Conservation (phyloP, 2,329 filamentous ascomycete species). For the Metarhizium rileyi region DNA sequence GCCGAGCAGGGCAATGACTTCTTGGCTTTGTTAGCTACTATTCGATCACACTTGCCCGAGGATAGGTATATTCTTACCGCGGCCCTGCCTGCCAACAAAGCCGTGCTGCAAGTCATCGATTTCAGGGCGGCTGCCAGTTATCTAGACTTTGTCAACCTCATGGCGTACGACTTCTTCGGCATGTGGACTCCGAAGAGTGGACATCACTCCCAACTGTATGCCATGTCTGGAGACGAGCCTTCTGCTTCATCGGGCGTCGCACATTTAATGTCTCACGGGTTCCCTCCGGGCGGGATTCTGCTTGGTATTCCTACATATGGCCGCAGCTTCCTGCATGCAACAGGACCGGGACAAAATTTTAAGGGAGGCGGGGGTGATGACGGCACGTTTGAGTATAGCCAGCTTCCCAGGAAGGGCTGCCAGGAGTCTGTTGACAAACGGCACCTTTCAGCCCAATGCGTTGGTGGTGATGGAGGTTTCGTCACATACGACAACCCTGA, state of each 20-base stretch:
- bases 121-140: constrained; percentile 51
- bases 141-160: constrained; percentile 68
- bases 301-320: constrained; percentile 70
- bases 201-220: constrained; percentile 68
- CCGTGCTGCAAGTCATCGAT: constrained; percentile 60
- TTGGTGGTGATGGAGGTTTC: constrained; percentile 65
- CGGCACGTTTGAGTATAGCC: constrained; percentile 64
- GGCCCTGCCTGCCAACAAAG: constrained; percentile 58
- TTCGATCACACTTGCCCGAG: constrained; percentile 58
- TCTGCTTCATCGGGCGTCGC: constrained; percentile 59
- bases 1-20: constrained; percentile 60
- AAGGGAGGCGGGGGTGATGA: constrained; percentile 48
- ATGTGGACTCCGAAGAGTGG: constrained; percentile 58
- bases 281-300: constrained; percentile 61
- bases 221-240: constrained; percentile 47
- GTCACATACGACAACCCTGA: constrained; percentile 72
- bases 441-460: constrained; percentile 60
- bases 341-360: constrained; percentile 54
- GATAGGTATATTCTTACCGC: constrained; percentile 62
- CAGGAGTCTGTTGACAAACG: constrained; percentile 60
- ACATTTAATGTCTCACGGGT: constrained; percentile 55
- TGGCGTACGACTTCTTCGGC: constrained; percentile 72
- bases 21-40: constrained; percentile 53
- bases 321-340: constrained; percentile 59
- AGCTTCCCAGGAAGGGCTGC: constrained; percentile 52